Conservation (phyloP, 2,329 filamentous ascomycete species). For the Aspergillus fischeri region DNA sequence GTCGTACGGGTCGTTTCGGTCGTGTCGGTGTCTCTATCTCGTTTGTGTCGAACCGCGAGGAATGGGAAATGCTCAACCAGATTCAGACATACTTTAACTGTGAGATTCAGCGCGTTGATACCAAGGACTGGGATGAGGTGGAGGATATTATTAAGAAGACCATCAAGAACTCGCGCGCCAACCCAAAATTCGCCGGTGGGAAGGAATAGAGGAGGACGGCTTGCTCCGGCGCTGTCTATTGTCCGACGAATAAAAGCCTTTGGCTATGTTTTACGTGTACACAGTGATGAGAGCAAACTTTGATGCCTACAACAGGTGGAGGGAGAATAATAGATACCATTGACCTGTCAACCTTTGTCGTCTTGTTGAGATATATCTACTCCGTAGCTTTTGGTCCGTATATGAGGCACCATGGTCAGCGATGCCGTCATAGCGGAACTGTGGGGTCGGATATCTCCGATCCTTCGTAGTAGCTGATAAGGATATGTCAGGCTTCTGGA, state of each 20-base stretch:
- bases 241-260: slow-evolving; percentile 7
- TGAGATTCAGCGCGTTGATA: slow-evolving; percentile 74
- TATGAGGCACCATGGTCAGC: too few species aligned
- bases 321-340: slow-evolving; percentile 33
- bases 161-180: slow-evolving; percentile 58
- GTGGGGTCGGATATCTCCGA: neutral
- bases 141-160: slow-evolving; percentile 77
- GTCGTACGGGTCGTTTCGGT: slow-evolving; percentile 92
- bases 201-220: slow-evolving; percentile 1
- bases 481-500: neutral
- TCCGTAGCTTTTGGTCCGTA: too few species aligned
- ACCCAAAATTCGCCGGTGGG: slow-evolving; percentile 29
- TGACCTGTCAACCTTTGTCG: neutral
- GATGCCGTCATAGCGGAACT: neutral
- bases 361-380: neutral
- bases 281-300: slow-evolving; percentile 26
- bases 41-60: slow-evolving; percentile 82
- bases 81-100: slow-evolving; percentile 80
- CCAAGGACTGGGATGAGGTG: slow-evolving; percentile 84
- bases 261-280: slow-evolving; percentile 20
- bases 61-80: slow-evolving; percentile 72
- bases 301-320: slow-evolving; percentile 14
- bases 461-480: neutral
- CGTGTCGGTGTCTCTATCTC: slow-evolving; percentile 94
- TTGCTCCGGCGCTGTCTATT: neutral